Evolutionary conservation across 202 grass and related monocot species (phyloP), one percentile per base, ranked within the genome.

Genomic region (Panicum virgatum): DNA sequence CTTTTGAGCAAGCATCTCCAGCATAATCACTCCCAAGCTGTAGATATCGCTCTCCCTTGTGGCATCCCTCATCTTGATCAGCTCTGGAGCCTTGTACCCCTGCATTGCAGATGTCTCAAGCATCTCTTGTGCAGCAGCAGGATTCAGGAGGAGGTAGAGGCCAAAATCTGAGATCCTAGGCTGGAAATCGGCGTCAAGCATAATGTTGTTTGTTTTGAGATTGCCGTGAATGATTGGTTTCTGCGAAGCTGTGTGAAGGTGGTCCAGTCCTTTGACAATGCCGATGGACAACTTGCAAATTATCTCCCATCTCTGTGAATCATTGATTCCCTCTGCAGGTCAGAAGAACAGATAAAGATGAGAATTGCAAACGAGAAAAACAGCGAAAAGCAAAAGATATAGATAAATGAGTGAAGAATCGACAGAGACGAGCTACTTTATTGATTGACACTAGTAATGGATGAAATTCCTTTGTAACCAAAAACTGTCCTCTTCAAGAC

Each of bases 1-100:
- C 87, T 86, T 99, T 20, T 94, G 91, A 70, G 90, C 89, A 16
- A 99, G 90, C 96, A 99, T 90, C 81, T 99, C 96, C 6, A 99
- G 83, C 75, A 99, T 78, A 79, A 99, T 89, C 40, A 99, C 96
- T 11, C 96, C 96, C 13, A 99, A 72, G 76, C 89, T 99, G 76
- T 96, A 99, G 23, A 96, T 87, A 34, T 99, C 96, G 46, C 89
- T 93, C 80, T 94, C 90, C 57, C 79, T 90, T 6, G 80, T 83
- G 40, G 43, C 85, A 39, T 99, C 93, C 75, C 85, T 89, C 83
- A 94, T 91, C 84, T 99, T 99, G 70, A 90, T 86, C 66, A 99
- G 78, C 66, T 99, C 96, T 2, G 96, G 93, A 26, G 96, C 87
- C 73, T 94, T 99, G 73, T 99, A 99, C 1, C 96, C 91, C 54